phyloP scores from a whole-genome alignment of 495 filamentous ascomycete species.

The Friedmanniomyces simplex region DNA sequence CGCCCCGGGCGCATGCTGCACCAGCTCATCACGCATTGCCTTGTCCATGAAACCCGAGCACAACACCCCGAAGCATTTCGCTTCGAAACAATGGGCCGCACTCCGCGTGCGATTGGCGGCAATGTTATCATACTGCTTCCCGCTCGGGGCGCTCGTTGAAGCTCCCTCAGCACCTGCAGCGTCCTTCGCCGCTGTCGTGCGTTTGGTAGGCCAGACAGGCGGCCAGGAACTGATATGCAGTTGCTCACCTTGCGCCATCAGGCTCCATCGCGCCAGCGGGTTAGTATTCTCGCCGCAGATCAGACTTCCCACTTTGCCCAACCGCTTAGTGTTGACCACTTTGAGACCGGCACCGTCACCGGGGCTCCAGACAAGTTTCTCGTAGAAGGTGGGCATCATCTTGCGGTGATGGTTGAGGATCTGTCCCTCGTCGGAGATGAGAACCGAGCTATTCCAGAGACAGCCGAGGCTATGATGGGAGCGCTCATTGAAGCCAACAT shows the following conservation, averaged over 20 bases:
- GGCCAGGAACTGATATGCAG: constrained; percentile 22
- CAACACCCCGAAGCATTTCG: constrained; percentile 37
- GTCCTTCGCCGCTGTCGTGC: neutral
- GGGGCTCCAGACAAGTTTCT: constrained; percentile 38
- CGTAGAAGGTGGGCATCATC: constrained; percentile 40
- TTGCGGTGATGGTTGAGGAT: constrained; percentile 40
- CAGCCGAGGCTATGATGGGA: constrained; percentile 7
- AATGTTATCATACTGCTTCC: constrained; percentile 34
- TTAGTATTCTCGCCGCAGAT: constrained; percentile 42
- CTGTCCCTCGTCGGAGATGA: constrained; percentile 32
- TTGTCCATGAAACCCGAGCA: constrained; percentile 28
- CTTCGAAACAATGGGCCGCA: constrained; percentile 39
- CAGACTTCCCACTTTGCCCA: constrained; percentile 37
- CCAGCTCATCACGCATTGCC: constrained; percentile 14
- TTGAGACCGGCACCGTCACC: constrained; percentile 33
- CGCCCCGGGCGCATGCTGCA: constrained; percentile 1
- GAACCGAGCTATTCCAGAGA: constrained; percentile 37
- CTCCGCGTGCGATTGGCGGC: constrained; percentile 33
- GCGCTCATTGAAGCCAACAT: constrained; percentile 22
- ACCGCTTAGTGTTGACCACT: constrained; percentile 17
- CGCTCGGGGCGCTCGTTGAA: neutral
- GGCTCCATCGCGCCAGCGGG: constrained; percentile 31
- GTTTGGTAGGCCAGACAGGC: constrained; percentile 11
- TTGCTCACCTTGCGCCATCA: constrained; percentile 26
- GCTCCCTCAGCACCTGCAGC: neutral